These are phyloP conservation scores for Psilocybe cubensis DNA, from an alignment of 768 basidiomycete genomes.

Conservation along the genomic window DNA sequence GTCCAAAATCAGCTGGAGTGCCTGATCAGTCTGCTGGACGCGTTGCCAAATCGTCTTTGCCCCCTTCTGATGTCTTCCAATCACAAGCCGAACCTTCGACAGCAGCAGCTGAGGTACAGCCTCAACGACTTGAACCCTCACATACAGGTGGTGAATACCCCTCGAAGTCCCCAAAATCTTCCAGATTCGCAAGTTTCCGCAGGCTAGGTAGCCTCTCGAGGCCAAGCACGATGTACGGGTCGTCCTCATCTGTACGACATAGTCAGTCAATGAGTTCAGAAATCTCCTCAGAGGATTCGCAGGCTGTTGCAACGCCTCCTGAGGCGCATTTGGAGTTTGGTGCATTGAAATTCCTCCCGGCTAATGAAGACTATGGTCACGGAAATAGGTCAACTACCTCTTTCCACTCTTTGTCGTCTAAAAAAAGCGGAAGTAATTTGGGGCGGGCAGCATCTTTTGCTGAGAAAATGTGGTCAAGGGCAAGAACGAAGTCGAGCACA, in stretches of 20 bases:
- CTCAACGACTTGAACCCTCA: slow-evolving; percentile 19
- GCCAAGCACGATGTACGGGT: slow-evolving; percentile 31
- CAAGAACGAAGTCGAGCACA: slow-evolving; percentile 54
- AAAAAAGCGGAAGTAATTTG: slow-evolving; percentile 47
- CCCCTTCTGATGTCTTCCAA: background rate
- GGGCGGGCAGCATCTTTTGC: slow-evolving; percentile 62
- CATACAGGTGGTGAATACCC: slow-evolving; percentile 43
- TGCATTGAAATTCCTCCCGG: slow-evolving; percentile 23
- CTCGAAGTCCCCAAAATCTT: slow-evolving; percentile 51
- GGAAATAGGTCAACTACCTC: slow-evolving; percentile 31
- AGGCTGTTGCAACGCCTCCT: slow-evolving; percentile 61
- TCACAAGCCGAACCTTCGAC: background rate
- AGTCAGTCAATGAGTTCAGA: slow-evolving; percentile 65
- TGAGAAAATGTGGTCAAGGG: slow-evolving; percentile 59
- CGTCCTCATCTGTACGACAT: slow-evolving; percentile 42
- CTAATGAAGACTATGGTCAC: slow-evolving; percentile 34
- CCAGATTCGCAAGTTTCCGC: slow-evolving; percentile 53
- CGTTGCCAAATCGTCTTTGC: background rate
- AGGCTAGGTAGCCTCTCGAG: slow-evolving; percentile 46
- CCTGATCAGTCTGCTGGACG: slow-evolving; percentile 5
- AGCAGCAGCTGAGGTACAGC: slow-evolving; percentile 18
- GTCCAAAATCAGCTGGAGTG: slow-evolving; percentile 17
- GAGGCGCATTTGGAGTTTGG: slow-evolving; percentile 42
- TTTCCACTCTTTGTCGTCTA: slow-evolving; percentile 56
- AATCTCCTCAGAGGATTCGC: slow-evolving; percentile 71